Evolutionary conservation across 2,329 filamentous ascomycete species (phyloP), one percentile per base, ranked within the genome.

Genomic region (Rosellinia necatrix): DNA sequence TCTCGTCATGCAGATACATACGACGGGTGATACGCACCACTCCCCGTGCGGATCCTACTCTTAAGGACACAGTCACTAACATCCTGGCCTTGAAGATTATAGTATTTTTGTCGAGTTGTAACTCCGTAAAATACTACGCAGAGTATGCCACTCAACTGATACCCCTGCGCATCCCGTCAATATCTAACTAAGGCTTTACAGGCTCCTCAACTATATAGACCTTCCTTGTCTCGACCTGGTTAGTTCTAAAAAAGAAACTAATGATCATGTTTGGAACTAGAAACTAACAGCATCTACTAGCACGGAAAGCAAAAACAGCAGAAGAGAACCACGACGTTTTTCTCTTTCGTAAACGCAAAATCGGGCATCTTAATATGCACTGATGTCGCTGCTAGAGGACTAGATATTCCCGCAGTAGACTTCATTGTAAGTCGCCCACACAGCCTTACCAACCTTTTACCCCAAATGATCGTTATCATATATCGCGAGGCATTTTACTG

Each of bases 251-350:
- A 5, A 12, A 29, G 9, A n/a, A n/a, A n/a, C n/a, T 17, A 6
- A 4, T 6, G 4, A 8, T 21, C 8, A 3, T 19, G 19, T 37
- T 7, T 4, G 10, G 13, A 37, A 24, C 3, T 2, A n/a, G 13
- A 37, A 24, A 9, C 55, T 58, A 17, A 54, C 25, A 13, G 15
- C 9, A 9, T 42, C 13, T 6, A 22, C 30, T 30, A 59, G 56
- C 89, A 92, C 70, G 94, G 92, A 64, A 97, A 99, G 77, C 91
- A 96, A 76, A 99, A 99, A 76, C 94, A 99, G 75, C 92, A 97
- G 75, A 96, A 96, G 75, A 90, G 94, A n/a, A 99, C 94, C 21
- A 96, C 96, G 71, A 96, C 92, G 1, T 99, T 99, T 74, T 99
- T 97, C 74, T 93, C 97, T 72, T 99, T 99, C 72, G 88, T 85